Percentiles rank a stretch among this genome's conserved stretches.
Conservation (phyloP, 2,329 filamentous ascomycete species). For the Aureobasidium namibiae region DNA sequence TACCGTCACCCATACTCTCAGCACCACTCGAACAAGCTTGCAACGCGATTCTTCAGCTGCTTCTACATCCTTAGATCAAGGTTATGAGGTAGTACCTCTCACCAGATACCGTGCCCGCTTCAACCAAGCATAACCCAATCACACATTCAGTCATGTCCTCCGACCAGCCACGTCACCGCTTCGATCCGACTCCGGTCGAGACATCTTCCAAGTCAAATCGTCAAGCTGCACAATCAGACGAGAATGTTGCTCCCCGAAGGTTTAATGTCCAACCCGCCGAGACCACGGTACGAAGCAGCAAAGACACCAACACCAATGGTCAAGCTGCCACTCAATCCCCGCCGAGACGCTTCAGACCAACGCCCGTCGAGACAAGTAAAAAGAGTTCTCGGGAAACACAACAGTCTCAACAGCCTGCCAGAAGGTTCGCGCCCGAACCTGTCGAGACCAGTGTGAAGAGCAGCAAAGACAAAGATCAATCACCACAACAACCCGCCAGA, state of each 20-base stretch:
- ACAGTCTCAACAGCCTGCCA: conserved; percentile 16
- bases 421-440: conserved; percentile 28
- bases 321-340: neutral
- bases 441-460: conserved; percentile 30
- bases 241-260: conserved; percentile 40
- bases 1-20: neutral
- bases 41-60: neutral
- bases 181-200: conserved; percentile 63
- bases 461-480: conserved; percentile 18
- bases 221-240: conserved; percentile 15
- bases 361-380: conserved; percentile 32
- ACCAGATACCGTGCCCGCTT: neutral
- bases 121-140: neutral
- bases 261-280: conserved; percentile 33
- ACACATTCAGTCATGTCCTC: conserved; percentile 12
- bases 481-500: conserved; percentile 15
- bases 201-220: conserved; percentile 57
- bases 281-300: conserved; percentile 19
- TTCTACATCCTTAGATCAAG: neutral
- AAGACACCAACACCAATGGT: conserved; percentile 8
- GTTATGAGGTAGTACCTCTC: conserved; percentile 4
- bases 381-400: conserved; percentile 21
- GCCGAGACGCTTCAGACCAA: conserved; percentile 28
- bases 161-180: conserved; percentile 35
- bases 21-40: neutral